Percentiles rank a stretch among this genome's conserved stretches.
Evolutionary conservation across 768 basidiomycete genomes (phyloP).

Genomic region (Serendipita sp.): DNA sequence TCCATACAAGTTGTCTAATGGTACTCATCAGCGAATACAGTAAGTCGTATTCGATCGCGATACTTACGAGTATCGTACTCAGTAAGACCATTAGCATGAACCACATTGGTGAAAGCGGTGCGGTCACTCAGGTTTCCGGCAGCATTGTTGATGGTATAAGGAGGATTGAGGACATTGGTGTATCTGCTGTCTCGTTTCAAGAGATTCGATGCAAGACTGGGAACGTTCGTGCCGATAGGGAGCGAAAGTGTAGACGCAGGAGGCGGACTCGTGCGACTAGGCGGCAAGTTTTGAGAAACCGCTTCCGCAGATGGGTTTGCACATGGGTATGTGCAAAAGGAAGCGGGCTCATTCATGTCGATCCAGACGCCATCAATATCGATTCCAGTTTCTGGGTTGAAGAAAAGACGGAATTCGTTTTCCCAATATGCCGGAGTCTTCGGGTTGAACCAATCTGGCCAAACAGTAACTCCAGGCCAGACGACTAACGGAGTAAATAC

Average conservation of each 20-base stretch:
- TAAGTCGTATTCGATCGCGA: background rate
- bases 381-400: conserved; percentile 33
- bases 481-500: conserved; percentile 34
- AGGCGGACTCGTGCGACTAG: conserved; percentile 31
- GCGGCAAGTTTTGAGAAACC: conserved; percentile 35
- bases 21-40: background rate
- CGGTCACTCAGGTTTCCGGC: conserved; percentile 27
- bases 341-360: conserved; percentile 33
- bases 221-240: conserved; percentile 22
- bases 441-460: conserved; percentile 45
- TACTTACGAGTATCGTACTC: conserved; percentile 14
- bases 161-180: conserved; percentile 10
- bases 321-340: conserved; percentile 55
- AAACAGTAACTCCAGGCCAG: conserved; percentile 52
- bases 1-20: conserved; percentile 53
- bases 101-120: conserved; percentile 20
- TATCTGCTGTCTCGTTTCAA: background rate
- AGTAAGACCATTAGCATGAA: conserved; percentile 10
- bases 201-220: conserved; percentile 14
- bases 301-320: conserved; percentile 45
- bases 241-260: conserved; percentile 41
- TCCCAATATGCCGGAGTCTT: conserved; percentile 45
- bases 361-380: conserved; percentile 54
- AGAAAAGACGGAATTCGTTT: conserved; percentile 48
- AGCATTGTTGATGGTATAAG: conserved; percentile 20